phyloP scores from a whole-genome alignment of 2,329 filamentous ascomycete species.

The Tolypocladium amazonense region DNA sequence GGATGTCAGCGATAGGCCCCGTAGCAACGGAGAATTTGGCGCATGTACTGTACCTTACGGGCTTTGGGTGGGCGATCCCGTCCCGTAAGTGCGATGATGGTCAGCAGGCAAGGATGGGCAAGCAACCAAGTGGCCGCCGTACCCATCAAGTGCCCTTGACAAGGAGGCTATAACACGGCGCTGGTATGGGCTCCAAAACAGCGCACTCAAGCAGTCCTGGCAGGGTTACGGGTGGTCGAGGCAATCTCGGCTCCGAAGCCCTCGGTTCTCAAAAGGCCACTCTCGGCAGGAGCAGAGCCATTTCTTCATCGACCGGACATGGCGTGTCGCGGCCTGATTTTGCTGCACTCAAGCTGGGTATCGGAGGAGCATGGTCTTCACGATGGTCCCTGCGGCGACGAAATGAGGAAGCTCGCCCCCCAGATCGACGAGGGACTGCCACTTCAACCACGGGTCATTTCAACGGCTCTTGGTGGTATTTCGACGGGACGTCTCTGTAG shows the following conservation, averaged over 20 bases:
- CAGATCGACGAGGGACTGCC: neutral
- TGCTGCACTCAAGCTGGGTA: neutral
- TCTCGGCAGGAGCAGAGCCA: neutral
- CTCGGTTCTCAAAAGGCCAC: constrained; percentile 1
- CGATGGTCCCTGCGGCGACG: neutral
- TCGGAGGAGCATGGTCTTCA: neutral
- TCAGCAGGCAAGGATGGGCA: neutral
- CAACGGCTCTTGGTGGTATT: constrained; percentile 1
- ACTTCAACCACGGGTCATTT: neutral
- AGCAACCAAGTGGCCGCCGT: neutral
- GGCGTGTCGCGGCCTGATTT: neutral
- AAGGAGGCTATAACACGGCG: neutral
- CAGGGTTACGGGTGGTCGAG: neutral
- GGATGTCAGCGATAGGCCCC: neutral
- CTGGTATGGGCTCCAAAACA: neutral
- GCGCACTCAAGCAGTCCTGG: neutral
- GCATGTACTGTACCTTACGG: neutral
- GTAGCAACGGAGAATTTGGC: neutral
- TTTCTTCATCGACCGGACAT: neutral
- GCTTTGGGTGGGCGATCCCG: neutral
- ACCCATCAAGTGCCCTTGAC: neutral
- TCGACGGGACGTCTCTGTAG: constrained; percentile 2
- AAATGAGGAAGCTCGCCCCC: constrained; percentile 1
- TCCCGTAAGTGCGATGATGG: neutral
- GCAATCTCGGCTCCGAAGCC: constrained; percentile 1